These are phyloP conservation scores for Gossypium trilobum DNA, from an alignment of 441 rosid species.

Conservation along the genomic window DNA sequence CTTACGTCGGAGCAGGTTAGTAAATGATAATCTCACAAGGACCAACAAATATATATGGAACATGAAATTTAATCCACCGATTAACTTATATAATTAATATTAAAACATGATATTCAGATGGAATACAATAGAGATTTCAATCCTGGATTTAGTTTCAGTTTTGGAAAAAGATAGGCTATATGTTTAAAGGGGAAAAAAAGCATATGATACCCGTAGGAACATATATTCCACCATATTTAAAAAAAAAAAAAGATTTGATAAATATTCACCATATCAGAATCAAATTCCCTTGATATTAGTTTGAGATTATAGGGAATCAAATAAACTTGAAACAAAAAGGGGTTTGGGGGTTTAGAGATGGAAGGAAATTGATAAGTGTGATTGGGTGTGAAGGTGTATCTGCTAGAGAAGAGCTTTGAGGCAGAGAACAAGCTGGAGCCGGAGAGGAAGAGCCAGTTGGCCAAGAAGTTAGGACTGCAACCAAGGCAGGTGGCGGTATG, in stretches of 20 bases:
- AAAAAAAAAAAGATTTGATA: neutral
- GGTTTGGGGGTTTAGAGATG: neutral
- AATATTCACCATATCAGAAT: constrained; percentile 21
- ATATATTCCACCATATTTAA: neutral
- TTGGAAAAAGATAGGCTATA: too few relatives aligned
- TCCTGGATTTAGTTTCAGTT: too few relatives aligned
- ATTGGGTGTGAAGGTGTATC: constrained; percentile 35
- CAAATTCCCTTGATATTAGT: constrained; percentile 14
- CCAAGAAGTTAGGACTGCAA: constrained; percentile 66
- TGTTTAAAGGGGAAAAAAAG: neutral
- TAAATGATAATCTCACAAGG: neutral
- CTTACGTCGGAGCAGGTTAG: constrained; percentile 70
- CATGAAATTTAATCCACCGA: too few relatives aligned
- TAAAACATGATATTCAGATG: too few relatives aligned
- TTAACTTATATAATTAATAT: too few relatives aligned
- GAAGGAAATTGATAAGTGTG: neutral
- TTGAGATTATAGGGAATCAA: neutral
- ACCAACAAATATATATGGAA: too few relatives aligned
- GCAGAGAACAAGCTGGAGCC: constrained; percentile 76
- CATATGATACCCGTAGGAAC: neutral
- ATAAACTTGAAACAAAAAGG: neutral
- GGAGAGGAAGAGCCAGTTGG: constrained; percentile 57
- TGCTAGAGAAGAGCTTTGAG: constrained; percentile 75
- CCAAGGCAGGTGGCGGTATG: constrained; percentile 74
- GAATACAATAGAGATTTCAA: too few relatives aligned